Base-by-base conservation (phyloP, 768 basidiomycete genomes). In the Tylopilus plumbeoviolaceoides region DNA sequence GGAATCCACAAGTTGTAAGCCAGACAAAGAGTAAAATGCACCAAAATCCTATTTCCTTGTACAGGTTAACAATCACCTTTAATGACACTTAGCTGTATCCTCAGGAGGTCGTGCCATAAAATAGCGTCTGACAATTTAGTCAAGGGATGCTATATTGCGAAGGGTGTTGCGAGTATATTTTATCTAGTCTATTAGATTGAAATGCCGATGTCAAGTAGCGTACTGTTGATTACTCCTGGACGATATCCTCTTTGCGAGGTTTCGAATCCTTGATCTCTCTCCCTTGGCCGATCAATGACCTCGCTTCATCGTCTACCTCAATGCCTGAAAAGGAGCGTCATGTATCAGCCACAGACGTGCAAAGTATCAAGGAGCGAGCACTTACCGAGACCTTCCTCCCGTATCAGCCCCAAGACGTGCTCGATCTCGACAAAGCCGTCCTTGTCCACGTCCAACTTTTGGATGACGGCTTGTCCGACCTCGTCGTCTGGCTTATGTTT, bases 191-290 rank as follows among this genome's bases (percentile, higher is more conserved):
- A 23, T 23, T 23, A 23, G 23, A 25, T 57, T 39, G 38, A 10
- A 8, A 44, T 48, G 55, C 44, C 44, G 9, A 18, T 10, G 14
- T 54, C 44, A 53, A 40, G 61, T 60, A 74, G 14, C 48, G 54
- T 49, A 23, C 12, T 4, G 35, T 54, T 23, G 53, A 53, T 67
- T 65, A 78, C 64, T 90, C 89, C 66, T 89, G 85, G 38, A 97
- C 84, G 60, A 98, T 95, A 67, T 98, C 95, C 75, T 97, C 95
- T 73, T 95, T 94, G 67, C 91, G 82, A n/a, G 93, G 91, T 63
- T 73, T 81, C 21, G 80, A 78, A 61, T 87, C 82, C 45, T 87
- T 87, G 54, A 95, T 77, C 70, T 95, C 91, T 50, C 77, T 80
- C 28, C 91, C 87, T 67, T 91, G 89, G 28, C 90, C 87, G 40